Base-by-base conservation (phyloP, 139 green algal genomes). In the Chlorella sp. region DNA sequence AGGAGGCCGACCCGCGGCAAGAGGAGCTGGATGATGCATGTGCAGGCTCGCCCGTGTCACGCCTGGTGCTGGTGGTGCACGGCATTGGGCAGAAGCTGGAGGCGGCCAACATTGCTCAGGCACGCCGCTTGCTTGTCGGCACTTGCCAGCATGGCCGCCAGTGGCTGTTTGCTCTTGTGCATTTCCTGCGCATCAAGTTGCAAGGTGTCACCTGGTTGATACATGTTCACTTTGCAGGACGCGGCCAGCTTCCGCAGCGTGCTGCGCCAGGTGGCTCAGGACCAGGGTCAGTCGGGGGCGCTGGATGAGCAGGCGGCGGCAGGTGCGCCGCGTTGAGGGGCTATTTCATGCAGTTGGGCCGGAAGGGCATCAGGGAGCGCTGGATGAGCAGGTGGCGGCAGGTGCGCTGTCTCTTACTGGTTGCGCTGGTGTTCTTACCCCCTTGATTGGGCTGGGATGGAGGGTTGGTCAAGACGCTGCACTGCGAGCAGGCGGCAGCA, bases 71-170 rank as follows among this genome's bases (percentile, higher is more conserved):
- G 47, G 92, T 90, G n/a, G 91, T 95, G 73, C 94, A 97, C 51
- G 94, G 94, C 74, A 95, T 97, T 74, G 94, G 94, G 20, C 94
- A 97, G 88, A 88, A 86, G 26, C 74, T 96, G 78, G 62, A 84
- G 62, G 76, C 57, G 11, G 85, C 89, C n/a, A 92, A 93, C 84
- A 91, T 96, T 47, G 92, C 91, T 25, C 72, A 92, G 39, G 93
- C 36, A 39, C 5, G 30, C 68, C 41, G 25, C 4, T 12, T 51
- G 12, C 5, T 28, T n/a, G n/a, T n/a, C n/a, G n/a, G n/a, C n/a
- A n/a, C n/a, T n/a, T n/a, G n/a, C n/a, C n/a, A n/a, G n/a, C n/a
- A n/a, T n/a, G n/a, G n/a, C n/a, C n/a, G n/a, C n/a, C n/a, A n/a
- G n/a, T n/a, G n/a, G n/a, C n/a, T n/a, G n/a, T n/a, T n/a, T n/a